Conservation (phyloP, 345 rosid species). For the Syzygium grande region DNA sequence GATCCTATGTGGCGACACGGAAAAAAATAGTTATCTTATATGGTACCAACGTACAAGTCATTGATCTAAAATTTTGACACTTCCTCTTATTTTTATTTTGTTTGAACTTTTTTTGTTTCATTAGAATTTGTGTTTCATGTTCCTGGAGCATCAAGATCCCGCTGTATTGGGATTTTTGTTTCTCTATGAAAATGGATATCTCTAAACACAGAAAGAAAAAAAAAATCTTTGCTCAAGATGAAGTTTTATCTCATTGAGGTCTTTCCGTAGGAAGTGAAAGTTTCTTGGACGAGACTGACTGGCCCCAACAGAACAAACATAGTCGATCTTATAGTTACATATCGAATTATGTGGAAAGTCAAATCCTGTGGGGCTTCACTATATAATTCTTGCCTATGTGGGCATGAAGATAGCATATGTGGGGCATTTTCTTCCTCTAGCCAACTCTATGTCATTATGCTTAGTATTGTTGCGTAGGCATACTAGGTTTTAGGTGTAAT, state of each 20-base stretch:
- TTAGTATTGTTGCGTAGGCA: accelerated
- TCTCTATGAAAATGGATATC: neutral
- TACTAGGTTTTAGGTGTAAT: neutral
- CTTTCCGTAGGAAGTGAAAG: neutral
- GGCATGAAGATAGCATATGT: neutral
- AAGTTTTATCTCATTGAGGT: neutral
- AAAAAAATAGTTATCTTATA: neutral
- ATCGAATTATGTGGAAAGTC: neutral
- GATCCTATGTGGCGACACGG: neutral
- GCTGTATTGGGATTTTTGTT: neutral
- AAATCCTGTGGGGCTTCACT: neutral
- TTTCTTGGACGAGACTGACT: neutral
- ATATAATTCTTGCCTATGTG: neutral
- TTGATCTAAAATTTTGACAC: neutral
- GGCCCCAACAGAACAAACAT: neutral
- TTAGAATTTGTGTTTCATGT: neutral
- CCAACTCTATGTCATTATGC: neutral
- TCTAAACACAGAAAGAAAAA: neutral
- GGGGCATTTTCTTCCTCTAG: neutral
- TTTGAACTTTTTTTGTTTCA: neutral
- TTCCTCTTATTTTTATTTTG: neutral
- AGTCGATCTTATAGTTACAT: neutral
- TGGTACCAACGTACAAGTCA: neutral
- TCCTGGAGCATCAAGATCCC: neutral
- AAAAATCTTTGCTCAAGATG: neutral